Base-by-base conservation (phyloP, 140 eudicot species). In the Erigeron philadelphicus region DNA sequence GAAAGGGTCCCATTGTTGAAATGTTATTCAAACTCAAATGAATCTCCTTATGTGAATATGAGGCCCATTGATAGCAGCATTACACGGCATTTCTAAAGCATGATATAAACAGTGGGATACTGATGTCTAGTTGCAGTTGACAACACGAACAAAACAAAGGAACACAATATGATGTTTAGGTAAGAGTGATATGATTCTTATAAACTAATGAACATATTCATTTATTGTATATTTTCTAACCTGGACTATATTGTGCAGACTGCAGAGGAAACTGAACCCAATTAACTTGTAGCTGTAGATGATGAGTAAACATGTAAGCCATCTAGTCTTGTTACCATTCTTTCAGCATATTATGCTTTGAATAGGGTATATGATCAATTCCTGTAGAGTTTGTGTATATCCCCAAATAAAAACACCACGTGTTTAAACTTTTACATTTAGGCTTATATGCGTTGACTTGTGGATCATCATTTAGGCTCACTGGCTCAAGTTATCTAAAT, bases 1-100 rank as follows among this genome's bases (percentile, higher is more conserved):
- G 85, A 83, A 16, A 72, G 92, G 71, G 87, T 81, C 57, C 95
- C 95, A 35, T 80, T 88, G 68, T 79, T 88, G 75, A 88, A 80
- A 78, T 68, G 75, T 75, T 79, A 76, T 66, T n/a, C 56, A 50
- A 50, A 50, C n/a, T 83, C 63, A 17, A 86, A 84, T 68, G 85
- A 78, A 7, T 77, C 83, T 41, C 17, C 87, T 35, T 80, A 72
- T 81, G 53, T 70, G 11, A 56, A 70, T 18, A 56, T 70, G 74
- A 70, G 74, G 43, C 64, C 62, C 12, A 38, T 54, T n/a, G 41
- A 69, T n/a, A 69, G 64, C 74, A 69, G 63, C 52, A 68, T 68
- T 53, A n/a, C 61, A 11, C 21, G 72, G 47, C 13, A 67, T 31
- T 35, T 68, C 38, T 68, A 62, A 68, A 7, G 62, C 13, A 35